A percentile compares a stretch with the other conserved stretches of the same genome.
Conservation (phyloP, 2,329 filamentous ascomycete species). For the Neoascochyta sp. region DNA sequence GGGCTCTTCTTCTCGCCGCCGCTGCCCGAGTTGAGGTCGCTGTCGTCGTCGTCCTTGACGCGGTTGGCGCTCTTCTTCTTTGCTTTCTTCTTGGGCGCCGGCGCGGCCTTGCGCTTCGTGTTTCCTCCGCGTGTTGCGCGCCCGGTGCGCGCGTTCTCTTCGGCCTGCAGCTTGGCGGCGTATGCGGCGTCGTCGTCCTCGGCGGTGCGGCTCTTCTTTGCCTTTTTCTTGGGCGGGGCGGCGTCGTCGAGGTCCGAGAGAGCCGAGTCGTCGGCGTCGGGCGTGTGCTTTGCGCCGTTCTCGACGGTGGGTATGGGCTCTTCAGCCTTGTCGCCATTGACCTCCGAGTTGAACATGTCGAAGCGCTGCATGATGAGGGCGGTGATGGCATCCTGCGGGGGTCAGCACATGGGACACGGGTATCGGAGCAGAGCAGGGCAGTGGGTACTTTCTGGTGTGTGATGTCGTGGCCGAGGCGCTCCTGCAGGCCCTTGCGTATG, state of each 20-base stretch:
- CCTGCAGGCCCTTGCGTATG: constrained; percentile 61
- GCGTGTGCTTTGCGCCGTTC: constrained; percentile 43
- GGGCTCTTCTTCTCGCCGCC: constrained; percentile 61
- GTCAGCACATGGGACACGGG: constrained; percentile 11
- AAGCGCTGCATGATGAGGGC: constrained; percentile 49
- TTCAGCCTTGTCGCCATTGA: constrained; percentile 22
- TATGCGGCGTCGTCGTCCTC: constrained; percentile 83
- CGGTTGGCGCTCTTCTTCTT: constrained; percentile 73
- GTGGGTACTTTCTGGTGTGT: constrained; percentile 59
- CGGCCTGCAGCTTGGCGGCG: constrained; percentile 83
- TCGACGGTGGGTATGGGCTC: constrained; percentile 41
- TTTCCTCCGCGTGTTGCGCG: constrained; percentile 73
- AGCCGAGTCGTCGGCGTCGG: constrained; percentile 39
- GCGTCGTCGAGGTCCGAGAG: constrained; percentile 42
- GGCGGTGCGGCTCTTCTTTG: constrained; percentile 65
- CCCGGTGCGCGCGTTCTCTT: constrained; percentile 69
- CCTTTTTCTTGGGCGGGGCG: constrained; percentile 46
- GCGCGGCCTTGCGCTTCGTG: constrained; percentile 52
- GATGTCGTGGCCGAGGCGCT: constrained; percentile 58
- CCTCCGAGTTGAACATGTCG: constrained; percentile 45
- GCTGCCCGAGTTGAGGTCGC: constrained; percentile 64
- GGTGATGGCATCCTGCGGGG: constrained; percentile 43
- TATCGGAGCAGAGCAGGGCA: constrained; percentile 3
- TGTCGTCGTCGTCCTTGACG: constrained; percentile 74
- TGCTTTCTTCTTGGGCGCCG: constrained; percentile 58